Percentiles rank a stretch among this genome's conserved stretches.
phyloP scores from a whole-genome alignment of 805 yeast species.

The Saccharomycopsis sp. region DNA sequence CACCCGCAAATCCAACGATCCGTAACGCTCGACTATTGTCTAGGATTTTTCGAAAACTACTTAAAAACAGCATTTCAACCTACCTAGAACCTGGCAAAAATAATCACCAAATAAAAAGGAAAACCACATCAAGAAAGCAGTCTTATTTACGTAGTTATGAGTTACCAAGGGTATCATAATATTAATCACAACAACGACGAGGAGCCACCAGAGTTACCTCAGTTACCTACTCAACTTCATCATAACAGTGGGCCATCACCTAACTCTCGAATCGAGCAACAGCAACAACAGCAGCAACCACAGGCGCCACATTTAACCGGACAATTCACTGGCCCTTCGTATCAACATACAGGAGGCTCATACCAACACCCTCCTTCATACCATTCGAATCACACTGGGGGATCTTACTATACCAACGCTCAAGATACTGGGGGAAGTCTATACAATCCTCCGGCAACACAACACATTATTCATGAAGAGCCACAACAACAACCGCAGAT shows the following conservation, averaged over 20 bases:
- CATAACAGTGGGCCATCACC: neutral
- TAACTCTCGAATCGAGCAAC: neutral
- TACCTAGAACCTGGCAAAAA: too few species aligned
- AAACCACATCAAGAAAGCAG: too few species aligned
- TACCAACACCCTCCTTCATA: neutral
- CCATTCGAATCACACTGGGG: neutral
- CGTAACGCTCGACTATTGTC: too few species aligned
- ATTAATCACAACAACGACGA: neutral
- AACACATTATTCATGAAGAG: too few species aligned
- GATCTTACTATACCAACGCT: too few species aligned
- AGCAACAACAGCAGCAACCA: conserved; percentile 1
- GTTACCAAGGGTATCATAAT: conserved; percentile 1
- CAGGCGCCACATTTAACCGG: neutral
- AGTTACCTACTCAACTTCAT: neutral
- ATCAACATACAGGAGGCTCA: neutral
- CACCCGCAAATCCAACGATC: too few species aligned
- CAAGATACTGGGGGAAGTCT: too few species aligned
- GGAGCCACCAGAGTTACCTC: neutral
- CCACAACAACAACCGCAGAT: neutral
- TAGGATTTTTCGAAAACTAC: too few species aligned
- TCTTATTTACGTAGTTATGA: too few species aligned
- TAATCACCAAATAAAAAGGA: too few species aligned
- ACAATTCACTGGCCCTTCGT: neutral
- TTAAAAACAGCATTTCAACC: too few species aligned
- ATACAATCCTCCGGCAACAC: too few species aligned